Percentiles rank a stretch among this genome's conserved stretches.
phyloP scores from a whole-genome alignment of 352 stramenopile genomes.

The Stramenopiles sp. region DNA sequence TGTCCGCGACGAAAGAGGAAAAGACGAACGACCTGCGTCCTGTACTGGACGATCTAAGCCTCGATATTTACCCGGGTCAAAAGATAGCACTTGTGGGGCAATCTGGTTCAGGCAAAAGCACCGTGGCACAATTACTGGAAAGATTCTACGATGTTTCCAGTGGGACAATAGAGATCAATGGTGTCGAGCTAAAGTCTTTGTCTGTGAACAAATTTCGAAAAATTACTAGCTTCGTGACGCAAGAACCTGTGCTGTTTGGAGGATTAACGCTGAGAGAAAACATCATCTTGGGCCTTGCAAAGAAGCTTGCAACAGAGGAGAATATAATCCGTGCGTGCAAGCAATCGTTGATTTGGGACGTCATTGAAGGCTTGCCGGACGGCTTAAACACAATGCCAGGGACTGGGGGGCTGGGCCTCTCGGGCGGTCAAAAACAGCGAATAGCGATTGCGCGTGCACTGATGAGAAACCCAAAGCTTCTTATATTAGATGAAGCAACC shows the following conservation, averaged over 20 bases:
- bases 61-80: conserved; percentile 40
- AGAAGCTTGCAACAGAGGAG: background rate
- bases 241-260: conserved; percentile 16
- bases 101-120: conserved; percentile 46
- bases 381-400: background rate
- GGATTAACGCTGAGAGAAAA: conserved; percentile 4
- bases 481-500: conserved; percentile 71
- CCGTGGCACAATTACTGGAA: conserved; percentile 40
- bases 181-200: conserved; percentile 9
- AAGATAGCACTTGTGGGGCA: conserved; percentile 45
- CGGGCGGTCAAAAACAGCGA: conserved; percentile 26
- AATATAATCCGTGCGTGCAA: background rate
- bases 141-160: conserved; percentile 41
- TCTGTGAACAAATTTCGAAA: background rate
- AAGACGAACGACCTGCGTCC: too few species aligned
- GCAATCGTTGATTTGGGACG: background rate
- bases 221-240: conserved; percentile 5
- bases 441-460: conserved; percentile 75
- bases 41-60: conserved; percentile 17
- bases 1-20: too few species aligned
- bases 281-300: background rate
- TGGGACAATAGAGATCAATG: conserved; percentile 31
- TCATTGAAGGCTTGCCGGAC: background rate
- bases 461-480: conserved; percentile 55
- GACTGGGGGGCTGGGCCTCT: background rate